Conservation (phyloP, 2,329 filamentous ascomycete genomes). For the Phaeosphaeria sp. region DNA sequence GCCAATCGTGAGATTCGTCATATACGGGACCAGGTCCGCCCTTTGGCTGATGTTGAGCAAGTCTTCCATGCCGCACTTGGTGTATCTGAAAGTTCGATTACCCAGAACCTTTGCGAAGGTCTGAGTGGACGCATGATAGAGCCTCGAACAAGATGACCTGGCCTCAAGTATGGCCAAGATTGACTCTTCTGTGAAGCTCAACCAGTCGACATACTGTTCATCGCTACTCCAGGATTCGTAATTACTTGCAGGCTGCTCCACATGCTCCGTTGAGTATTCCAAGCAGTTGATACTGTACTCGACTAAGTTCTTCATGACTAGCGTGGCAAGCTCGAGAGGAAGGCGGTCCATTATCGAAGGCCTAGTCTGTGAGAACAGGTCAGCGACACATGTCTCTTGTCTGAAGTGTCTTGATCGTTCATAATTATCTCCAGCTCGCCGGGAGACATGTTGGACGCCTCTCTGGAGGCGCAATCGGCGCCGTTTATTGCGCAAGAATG, state of each 20-base stretch:
- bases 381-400: not conserved
- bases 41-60: not conserved
- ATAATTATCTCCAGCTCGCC: not conserved
- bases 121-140: constrained; percentile 4
- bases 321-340: not conserved
- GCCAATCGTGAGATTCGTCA: constrained; percentile 6
- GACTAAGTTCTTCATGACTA: not conserved
- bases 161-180: constrained; percentile 1
- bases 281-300: not conserved
- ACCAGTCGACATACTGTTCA: not conserved
- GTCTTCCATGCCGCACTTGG: constrained; percentile 6
- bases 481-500: not conserved
- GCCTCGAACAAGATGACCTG: not conserved
- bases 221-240: not conserved
- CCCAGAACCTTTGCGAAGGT: constrained; percentile 6
- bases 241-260: not conserved
- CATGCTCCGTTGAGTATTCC: not conserved
- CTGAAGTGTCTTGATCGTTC: not conserved
- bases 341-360: not conserved
- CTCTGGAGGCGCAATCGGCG: not conserved
- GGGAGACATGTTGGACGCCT: not conserved
- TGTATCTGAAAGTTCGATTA: constrained; percentile 11
- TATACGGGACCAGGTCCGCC: not conserved
- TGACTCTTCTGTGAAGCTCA: not conserved
- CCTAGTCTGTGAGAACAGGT: not conserved